A percentile compares a stretch with the other conserved stretches of the same genome.
Evolutionary conservation across 148 eudicot genomes (phyloP).

Genomic region (Limonium bicolor): DNA sequence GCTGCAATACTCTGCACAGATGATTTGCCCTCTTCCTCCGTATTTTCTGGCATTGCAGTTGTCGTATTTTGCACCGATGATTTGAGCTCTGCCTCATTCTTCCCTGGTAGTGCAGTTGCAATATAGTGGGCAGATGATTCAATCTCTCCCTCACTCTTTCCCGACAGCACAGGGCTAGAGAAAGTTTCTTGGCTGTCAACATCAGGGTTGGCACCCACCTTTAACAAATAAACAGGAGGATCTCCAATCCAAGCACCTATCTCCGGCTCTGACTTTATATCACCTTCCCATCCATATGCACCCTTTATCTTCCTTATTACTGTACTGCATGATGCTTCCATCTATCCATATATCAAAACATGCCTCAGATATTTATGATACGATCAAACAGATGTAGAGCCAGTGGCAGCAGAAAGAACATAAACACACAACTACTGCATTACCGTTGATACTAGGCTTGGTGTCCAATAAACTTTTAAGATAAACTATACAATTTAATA

Average conservation of each 20-base stretch:
- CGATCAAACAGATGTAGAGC: no score
- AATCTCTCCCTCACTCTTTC: constrained; percentile 21
- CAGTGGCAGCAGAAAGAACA: no score
- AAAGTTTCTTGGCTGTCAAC: constrained; percentile 13
- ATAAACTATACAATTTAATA: no score
- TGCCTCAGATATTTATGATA: no score
- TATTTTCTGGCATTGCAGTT: constrained; percentile 11
- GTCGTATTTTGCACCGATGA: constrained; percentile 16
- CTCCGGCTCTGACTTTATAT: constrained; percentile 25
- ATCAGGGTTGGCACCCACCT: constrained; percentile 14
- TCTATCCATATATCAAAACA: constrained; percentile 16
- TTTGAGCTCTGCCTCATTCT: constrained; percentile 27
- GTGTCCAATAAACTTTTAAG: no score
- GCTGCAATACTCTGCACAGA: no score
- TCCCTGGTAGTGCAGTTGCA: constrained; percentile 10
- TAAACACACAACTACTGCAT: no score
- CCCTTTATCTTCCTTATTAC: constrained; percentile 46
- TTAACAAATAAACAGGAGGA: constrained; percentile 41
- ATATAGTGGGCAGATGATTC: constrained; percentile 23
- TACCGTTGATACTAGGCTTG: no score
- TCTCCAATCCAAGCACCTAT: constrained; percentile 69
- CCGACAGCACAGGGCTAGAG: constrained; percentile 12
- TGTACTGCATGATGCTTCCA: constrained; percentile 42
- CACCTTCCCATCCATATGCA: constrained; percentile 56
- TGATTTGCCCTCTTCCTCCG: constrained; percentile 26